Evolutionary conservation across 306 rosid genomes (phyloP), one percentile per base, ranked within the genome.

Genomic region (Casuarina glauca): DNA sequence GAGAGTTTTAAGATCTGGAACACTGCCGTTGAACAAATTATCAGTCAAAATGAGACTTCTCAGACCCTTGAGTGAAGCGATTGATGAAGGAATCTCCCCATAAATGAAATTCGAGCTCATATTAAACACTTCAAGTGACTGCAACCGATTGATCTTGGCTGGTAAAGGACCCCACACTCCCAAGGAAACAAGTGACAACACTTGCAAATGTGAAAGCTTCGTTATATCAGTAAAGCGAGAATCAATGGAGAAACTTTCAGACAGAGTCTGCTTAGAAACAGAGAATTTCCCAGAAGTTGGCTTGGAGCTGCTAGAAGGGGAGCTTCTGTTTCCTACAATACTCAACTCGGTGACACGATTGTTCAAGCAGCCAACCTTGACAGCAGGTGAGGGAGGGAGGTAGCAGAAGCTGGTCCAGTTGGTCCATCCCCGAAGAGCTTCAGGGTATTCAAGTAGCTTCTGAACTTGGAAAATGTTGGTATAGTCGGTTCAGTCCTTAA

Each of bases 111-210:
- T 95, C 48, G 96, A 92, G 85, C 90, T 87, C 4, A 95, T 13
- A 76, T 95, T 90, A 6, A 95, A 76, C 73, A 74, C 82, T 64
- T 92, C 92, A 19, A 95, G 90, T 1, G 87, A 83, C 80, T 80
- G 51, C 6, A 91, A 81, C 77, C 97, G 58, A 19, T 70, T 81
- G 68, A 95, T 83, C 84, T 92, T 89, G 48, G 83, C 72, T 5
- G 98, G 97, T 5, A 95, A 62, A 16, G 91, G 96, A 60, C 98
- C 98, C 97, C 98, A 92, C 68, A 95, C 60, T 32, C 98, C 97
- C 60, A 95, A 62, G 1, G 91, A 93, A 4, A 88, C 91, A 43
- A 95, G 77, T 41, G 92, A 88, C 76, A 95, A 48, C 5, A 81
- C 87, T 79, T 79, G 86, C 82, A 95, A 64, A 43, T 82, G 82